Evolutionary conservation across 192 early-diverging fungal species (phyloP), one percentile per base, ranked within the genome.

Genomic region (Geosiphon pyriformis): DNA sequence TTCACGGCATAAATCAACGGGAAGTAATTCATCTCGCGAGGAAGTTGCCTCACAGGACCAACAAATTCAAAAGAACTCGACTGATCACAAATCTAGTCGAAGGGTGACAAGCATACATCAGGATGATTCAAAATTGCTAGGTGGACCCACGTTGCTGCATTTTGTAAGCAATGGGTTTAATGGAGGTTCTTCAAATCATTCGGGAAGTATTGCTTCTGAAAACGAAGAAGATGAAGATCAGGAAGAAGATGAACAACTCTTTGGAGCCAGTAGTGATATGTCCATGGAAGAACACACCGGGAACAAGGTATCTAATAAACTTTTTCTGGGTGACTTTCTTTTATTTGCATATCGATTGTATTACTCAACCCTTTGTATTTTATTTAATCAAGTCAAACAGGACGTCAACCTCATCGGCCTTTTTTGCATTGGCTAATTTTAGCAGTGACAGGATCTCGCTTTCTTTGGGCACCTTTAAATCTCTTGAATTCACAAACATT

Each of bases 401-500:
- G 34, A 78, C 74, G 6, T 70, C 69, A 3, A 37, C 70, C 11
- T 76, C 75, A 4, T 68, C 70, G 0, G 62, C 66, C 0, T 67
- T 61, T 34, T 64, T 49, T 17, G 42, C 59, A 2, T 67, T 53
- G 12, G 50, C 60, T 20, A 71, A 72, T 53, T 70, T 71, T 31
- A 80, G 79, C 25, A 72, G 74, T 29, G 80, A 83, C 27, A 69
- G 70, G 54, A 48, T 81, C 11, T 78, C 82, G 8, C 52, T 61
- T 2, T 60, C 71, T 46, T 68, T 83, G 23, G 83, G 74, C 8
- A 74, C 72, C 10, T 84, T 82, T 64, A 71, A 72, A 18, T 68
- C 72, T 33, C 42, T 74, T 10, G 87, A 92, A 23, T 91, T 92
- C 70, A 47, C 75, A 3, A 78, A 87, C 50, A 37, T 90, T 18